Conservation (phyloP, 331 rosid species). For the Rhamnella rubrinervis region DNA sequence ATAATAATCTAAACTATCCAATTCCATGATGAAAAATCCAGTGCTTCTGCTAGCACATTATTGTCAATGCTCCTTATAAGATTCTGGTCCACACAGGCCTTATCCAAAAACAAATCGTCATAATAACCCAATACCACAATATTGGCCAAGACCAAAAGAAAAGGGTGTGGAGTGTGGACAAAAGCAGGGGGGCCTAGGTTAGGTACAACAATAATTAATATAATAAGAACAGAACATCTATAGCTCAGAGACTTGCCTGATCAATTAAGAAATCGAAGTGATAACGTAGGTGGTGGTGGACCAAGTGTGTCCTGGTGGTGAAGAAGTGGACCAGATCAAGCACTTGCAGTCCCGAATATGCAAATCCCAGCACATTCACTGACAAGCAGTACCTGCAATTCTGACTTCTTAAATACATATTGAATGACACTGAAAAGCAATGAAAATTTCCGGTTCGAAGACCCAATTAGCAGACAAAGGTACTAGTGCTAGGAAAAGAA, state of each 20-base stretch:
- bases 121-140: slow-evolving; percentile 5
- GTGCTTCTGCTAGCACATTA: background rate
- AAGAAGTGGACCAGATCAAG: slow-evolving; percentile 44
- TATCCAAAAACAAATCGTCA: background rate
- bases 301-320: slow-evolving; percentile 38
- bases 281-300: slow-evolving; percentile 35
- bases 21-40: background rate
- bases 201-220: slow-evolving; percentile 22
- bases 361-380: slow-evolving; percentile 63
- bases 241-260: slow-evolving; percentile 54
- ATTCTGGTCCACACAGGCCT: slow-evolving; percentile 25
- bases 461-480: background rate
- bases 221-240: background rate
- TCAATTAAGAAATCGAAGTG: slow-evolving; percentile 65
- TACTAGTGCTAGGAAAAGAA: background rate
- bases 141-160: slow-evolving; percentile 15
- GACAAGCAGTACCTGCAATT: slow-evolving; percentile 59
- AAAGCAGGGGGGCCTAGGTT: slow-evolving; percentile 14
- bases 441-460: background rate
- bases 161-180: slow-evolving; percentile 3
- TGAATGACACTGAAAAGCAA: background rate
- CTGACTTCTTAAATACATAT: slow-evolving; percentile 8
- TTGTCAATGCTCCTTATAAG: background rate
- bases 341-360: slow-evolving; percentile 62
- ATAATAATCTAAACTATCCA: too few species aligned